Base-by-base conservation (phyloP, 23 red algal species). In the Gracilaria vermiculophylla region DNA sequence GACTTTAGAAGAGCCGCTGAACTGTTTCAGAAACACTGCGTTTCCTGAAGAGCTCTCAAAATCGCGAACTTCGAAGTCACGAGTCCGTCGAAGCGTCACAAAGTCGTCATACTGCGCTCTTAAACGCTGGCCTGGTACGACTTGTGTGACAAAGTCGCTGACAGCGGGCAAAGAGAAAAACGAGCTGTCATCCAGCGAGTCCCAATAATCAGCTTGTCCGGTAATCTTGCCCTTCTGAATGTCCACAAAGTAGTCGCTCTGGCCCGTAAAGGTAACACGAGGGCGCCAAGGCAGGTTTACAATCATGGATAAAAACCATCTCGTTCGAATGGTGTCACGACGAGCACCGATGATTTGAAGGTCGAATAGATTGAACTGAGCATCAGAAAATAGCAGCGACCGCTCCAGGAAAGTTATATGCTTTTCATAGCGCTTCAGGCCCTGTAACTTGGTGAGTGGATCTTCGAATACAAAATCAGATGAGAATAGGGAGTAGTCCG, bases 181-280 rank as follows among this genome's bases (percentile, higher is more conserved):
- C 7, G 84, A 48, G 69, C 69, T 77, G 53, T 88, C 84, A 9
- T 62, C 35, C 14, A 94, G 77, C 11, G 92, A 88, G 58, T 95
- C 93, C 93, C 93, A 95, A 28, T 78, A 73, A 78, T 95, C 93
- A 40, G 89, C 49, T 23, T 95, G 93, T 10, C 48, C 29, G 15
- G 25, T 21, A 62, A 95, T 71, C 36, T 69, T 60, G 20, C 83
- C 83, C 17, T 11, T 36, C 8, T 21, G 24, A 2, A 81, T 24
- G 45, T 94, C 75, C 10, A 95, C 60, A 15, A 83, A 66, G 40
- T 95, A 95, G 35, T 83, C 72, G 44, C 83, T 86, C 39, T 77
- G 61, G 5, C 93, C 93, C 17, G 93, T 95, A 51, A 95, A 95
- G 12, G 74, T 36, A 51, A 90, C 73, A 36, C 85, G 49, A 11